Evolutionary conservation across 306 rosid species (phyloP).

Genomic region (Vicia villosa): DNA sequence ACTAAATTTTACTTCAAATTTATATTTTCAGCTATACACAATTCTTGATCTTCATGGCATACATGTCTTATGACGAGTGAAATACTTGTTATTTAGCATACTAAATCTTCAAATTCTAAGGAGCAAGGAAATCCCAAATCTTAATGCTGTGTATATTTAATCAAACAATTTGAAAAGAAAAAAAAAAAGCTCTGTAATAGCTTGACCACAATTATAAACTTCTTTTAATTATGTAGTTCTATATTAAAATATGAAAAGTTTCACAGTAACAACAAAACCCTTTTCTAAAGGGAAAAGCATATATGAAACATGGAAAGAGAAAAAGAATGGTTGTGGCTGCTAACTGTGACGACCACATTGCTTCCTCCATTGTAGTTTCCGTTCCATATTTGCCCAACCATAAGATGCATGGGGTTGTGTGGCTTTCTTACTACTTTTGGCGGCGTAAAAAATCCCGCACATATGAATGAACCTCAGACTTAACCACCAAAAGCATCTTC

Average conservation of each 20-base stretch:
- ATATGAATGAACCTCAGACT: conserved; percentile 63
- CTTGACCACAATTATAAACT: neutral
- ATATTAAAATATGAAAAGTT: neutral
- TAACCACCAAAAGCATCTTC: conserved; percentile 81
- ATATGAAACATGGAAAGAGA: neutral
- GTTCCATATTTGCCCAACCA: neutral
- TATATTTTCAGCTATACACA: neutral
- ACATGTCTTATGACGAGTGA: neutral
- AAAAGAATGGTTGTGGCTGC: neutral
- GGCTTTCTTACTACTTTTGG: conserved; percentile 53
- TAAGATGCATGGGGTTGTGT: neutral
- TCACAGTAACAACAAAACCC: neutral
- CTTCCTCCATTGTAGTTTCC: neutral
- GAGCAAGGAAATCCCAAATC: neutral
- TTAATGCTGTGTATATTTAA: neutral
- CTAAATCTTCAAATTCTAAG: neutral
- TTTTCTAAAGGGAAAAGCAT: neutral
- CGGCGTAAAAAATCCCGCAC: conserved; percentile 77
- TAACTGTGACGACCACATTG: neutral
- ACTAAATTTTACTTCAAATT: neutral
- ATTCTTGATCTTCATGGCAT: neutral
- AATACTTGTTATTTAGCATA: neutral
- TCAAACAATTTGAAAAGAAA: neutral
- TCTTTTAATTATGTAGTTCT: neutral
- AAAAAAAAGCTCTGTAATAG: neutral